Base-by-base conservation (phyloP, 352 stramenopile genomes). In the Globisporangium paddicum region DNA sequence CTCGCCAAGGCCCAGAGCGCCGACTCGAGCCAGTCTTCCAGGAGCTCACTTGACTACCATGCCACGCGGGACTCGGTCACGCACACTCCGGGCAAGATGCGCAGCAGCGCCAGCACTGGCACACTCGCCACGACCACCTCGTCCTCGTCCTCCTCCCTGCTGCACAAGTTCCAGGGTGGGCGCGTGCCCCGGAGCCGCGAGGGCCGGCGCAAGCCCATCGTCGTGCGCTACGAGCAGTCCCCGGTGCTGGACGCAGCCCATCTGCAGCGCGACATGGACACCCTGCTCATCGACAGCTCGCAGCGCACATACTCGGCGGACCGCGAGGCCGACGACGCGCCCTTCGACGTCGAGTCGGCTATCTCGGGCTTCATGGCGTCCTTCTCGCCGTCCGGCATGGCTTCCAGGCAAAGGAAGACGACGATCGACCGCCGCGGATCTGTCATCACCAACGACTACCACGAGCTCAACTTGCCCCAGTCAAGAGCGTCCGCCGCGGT, bases 191-290 rank as follows among this genome's bases (percentile, higher is more conserved):
- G 64, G 16, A 23, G 72, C 13, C 67, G 61, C 14, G 42, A 66
- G 13, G 67, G 68, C 55, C 66, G 68, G 8, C 65, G 63, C 44
- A 67, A 72, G 6, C 63, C 74, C 3, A 65, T 70, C 45, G 57
- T 79, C 5, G 66, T 84, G 26, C 72, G 62, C 53, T 84, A 81
- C 52, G 38, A 42, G 19, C 53, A 41, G 28, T 35, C 42, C 11
- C 25, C 47, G 13, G 26, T 21, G 10, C 34, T 56, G 26, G 50
- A 56, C 30, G 21, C 34, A 21, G 21, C 6, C 13, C 26, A 35
- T 2, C 47, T 40, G 18, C 34, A 30, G 32, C 32, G 25, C 40
- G 44, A 62, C 3, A 26, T 54, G 10, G 56, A 60, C 13, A 49
- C 60, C 8, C 50, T 30, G 26, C 18, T 58, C 55, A 18, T 47